A percentile compares a stretch with the other conserved stretches of the same genome.
These are phyloP conservation scores for Rhodotorula sp. DNA, from an alignment of 1,284 basidiomycete genomes.

Conservation along the genomic window DNA sequence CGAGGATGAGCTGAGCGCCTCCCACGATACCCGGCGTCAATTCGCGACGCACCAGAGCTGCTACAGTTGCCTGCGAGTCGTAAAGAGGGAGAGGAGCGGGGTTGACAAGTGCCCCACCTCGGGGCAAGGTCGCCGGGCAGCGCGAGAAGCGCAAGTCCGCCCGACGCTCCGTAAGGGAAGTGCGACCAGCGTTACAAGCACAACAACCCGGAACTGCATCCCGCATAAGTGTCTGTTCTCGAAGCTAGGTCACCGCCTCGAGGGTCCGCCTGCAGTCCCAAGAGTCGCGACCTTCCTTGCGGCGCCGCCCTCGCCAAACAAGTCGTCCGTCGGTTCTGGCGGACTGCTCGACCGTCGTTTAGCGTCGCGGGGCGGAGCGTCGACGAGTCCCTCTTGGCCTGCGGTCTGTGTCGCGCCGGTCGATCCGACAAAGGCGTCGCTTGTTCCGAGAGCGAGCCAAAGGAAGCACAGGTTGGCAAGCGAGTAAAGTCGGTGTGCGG, in stretches of 20 bases:
- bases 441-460: slow-evolving; percentile 34
- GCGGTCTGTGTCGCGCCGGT: not conserved
- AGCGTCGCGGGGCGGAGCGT: not conserved
- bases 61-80: not conserved
- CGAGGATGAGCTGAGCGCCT: not conserved
- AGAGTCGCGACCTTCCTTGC: not conserved
- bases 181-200: not conserved
- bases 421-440: not conserved
- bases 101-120: not conserved
- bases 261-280: not conserved
- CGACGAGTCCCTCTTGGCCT: not conserved
- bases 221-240: not conserved
- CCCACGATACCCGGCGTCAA: too few relatives aligned
- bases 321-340: not conserved
- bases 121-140: not conserved
- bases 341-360: slow-evolving; percentile 21
- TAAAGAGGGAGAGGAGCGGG: not conserved
- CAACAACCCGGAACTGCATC: not conserved
- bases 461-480: slow-evolving; percentile 38
- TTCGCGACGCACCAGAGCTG: not conserved
- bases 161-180: not conserved
- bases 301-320: not conserved
- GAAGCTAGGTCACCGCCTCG: too few relatives aligned
- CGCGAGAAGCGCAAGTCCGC: too few relatives aligned
- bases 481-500: slow-evolving; percentile 39